Base-by-base conservation (phyloP, 2,329 filamentous ascomycete species). In the Pseudocercospora fijiensis region DNA sequence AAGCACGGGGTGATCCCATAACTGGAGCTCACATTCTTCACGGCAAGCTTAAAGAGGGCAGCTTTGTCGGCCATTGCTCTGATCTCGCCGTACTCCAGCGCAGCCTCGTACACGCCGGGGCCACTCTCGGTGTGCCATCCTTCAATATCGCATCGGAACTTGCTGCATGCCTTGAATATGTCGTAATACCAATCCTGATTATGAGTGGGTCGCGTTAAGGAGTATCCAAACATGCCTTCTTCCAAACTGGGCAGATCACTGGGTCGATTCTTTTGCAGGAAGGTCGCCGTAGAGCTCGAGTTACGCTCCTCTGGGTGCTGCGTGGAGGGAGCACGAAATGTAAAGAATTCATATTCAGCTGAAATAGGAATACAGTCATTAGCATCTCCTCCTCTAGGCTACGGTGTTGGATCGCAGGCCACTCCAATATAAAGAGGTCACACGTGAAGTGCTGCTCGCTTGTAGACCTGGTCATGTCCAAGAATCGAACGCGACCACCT, bases 321-420 rank as follows among this genome's bases (percentile, higher is more conserved):
- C 13, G 64, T 60, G 33, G 65, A 72, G 9, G 92, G 92, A 4
- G 86, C 86, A 72, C 88, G 85, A 79, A 96, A 97, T 73, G 95
- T 91, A 81, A 89, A 96, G 84, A 97, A 97, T 73, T 97, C 93
- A 80, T 95, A 96, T 76, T 96, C 93, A 73, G 91, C 92, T 96
- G 73, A 57, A 27, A 55, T 65, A 57, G 53, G 67, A 6, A 59
- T 20, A 33, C n/a, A 41, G n/a, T 53, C 22, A 26, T 53, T 28
- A 53, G 49, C 26, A 16, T 18, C 4, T n/a, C 16, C 22, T 28
- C 22, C 49, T 53, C 16, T n/a, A 13, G 26, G 22, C 49, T 30
- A 53, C 22, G 49, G 9, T 53, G 49, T 53, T 26, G 49, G 28
- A 30, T 53, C 26, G 49, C 49, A 27, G 28, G 49, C 49, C 49